phyloP scores from a whole-genome alignment of 768 basidiomycete species.

The Russula olivacea region DNA sequence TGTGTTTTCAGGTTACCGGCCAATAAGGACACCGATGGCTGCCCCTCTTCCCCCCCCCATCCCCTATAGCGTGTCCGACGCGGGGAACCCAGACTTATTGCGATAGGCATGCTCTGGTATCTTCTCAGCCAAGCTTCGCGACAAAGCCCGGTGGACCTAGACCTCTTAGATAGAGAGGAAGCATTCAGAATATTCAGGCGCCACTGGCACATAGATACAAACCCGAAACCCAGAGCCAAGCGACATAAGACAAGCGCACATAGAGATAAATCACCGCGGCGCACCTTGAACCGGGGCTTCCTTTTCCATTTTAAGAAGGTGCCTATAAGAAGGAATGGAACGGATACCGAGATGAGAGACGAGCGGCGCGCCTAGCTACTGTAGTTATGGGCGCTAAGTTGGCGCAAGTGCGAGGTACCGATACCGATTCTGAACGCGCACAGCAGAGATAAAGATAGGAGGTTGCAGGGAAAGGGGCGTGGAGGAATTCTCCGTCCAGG shows the following conservation, averaged over 20 bases:
- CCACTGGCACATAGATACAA: not conserved
- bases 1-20: not conserved
- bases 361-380: not conserved
- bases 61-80: not conserved
- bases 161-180: not conserved
- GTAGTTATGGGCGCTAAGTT: not conserved
- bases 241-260: not conserved
- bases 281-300: conserved; percentile 2
- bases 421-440: not conserved
- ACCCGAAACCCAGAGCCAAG: not conserved
- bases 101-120: not conserved
- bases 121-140: not conserved
- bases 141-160: not conserved
- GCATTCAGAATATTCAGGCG: not conserved
- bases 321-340: not conserved
- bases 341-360: not conserved
- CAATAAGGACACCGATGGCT: not conserved
- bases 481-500: not conserved
- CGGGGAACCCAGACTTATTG: not conserved
- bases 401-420: not conserved
- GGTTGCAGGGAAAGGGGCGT: not conserved
- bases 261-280: not conserved
- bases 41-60: not conserved
- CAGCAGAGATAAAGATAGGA: conserved; percentile 6
- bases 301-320: not conserved